Evolutionary conservation across 2,329 filamentous ascomycete species (phyloP).

Genomic region (Fusarium oligoseptatum): DNA sequence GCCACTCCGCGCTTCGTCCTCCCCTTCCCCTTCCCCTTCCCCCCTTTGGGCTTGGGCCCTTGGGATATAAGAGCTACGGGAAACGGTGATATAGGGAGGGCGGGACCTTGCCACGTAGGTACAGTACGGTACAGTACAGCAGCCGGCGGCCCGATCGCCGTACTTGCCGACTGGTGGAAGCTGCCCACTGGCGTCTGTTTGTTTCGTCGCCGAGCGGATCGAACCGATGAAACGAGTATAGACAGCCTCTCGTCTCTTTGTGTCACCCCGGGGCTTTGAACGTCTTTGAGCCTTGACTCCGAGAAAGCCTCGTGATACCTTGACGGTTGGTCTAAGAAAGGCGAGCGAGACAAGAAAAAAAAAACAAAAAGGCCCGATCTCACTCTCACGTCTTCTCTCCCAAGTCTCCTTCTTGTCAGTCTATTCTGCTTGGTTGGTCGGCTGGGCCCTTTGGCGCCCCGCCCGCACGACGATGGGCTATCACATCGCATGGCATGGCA

Average conservation of each 20-base stretch:
- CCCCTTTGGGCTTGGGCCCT: not conserved
- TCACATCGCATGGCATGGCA: slow-evolving; percentile 26
- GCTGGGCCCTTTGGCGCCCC: slow-evolving; percentile 14
- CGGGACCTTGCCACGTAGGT: slow-evolving; percentile 37
- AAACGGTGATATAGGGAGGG: slow-evolving; percentile 36
- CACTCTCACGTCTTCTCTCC: slow-evolving; percentile 4
- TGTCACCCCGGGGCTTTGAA: slow-evolving; percentile 27
- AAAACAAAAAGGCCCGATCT: slow-evolving; percentile 33
- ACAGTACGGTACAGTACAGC: not conserved
- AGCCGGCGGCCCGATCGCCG: slow-evolving; percentile 33
- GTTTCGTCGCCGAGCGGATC: slow-evolving; percentile 24
- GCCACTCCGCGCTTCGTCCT: slow-evolving; percentile 26
- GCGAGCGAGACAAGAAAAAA: slow-evolving; percentile 7
- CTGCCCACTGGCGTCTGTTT: slow-evolving; percentile 7
- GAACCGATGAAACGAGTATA: slow-evolving; percentile 30
- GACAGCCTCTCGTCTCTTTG: slow-evolving; percentile 11
- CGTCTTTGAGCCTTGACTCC: slow-evolving; percentile 12
- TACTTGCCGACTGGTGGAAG: slow-evolving; percentile 37
- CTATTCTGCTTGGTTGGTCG: slow-evolving; percentile 12
- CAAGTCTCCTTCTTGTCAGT: not conserved
- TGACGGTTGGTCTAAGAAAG: slow-evolving; percentile 26
- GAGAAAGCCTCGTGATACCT: slow-evolving; percentile 27
- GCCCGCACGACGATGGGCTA: slow-evolving; percentile 23
- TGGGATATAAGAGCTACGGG: slow-evolving; percentile 29
- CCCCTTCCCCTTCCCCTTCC: not conserved